Evolutionary conservation across 73 alveolate genomes (phyloP).

Genomic region (Paramecium tetraurelia): DNA sequence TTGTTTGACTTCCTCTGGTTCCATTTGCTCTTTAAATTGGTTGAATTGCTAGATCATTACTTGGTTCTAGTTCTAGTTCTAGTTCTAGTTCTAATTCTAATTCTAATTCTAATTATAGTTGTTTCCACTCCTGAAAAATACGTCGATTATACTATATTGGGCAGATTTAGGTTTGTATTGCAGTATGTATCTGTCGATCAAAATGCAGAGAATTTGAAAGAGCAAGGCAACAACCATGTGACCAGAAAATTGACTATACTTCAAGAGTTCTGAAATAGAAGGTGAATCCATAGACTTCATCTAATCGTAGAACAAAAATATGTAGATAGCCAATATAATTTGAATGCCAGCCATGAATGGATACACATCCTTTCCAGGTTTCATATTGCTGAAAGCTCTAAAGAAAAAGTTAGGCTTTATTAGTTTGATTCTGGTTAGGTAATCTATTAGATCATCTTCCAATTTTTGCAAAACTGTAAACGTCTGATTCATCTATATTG

Average conservation of each 20-base stretch:
- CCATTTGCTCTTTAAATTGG: background rate
- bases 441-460: conserved; percentile 6
- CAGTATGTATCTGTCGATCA: conserved; percentile 70
- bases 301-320: conserved; percentile 83
- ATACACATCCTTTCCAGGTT: conserved; percentile 95
- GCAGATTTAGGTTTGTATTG: background rate
- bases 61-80: background rate
- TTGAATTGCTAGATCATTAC: background rate
- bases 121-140: background rate
- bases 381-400: conserved; percentile 51
- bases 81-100: background rate
- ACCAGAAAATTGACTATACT: conserved; percentile 70
- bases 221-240: conserved; percentile 75
- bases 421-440: background rate
- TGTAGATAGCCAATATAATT: conserved; percentile 73
- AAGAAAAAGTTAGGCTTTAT: background rate
- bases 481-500: conserved; percentile 1
- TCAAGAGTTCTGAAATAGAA: conserved; percentile 58
- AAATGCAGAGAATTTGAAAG: conserved; percentile 64
- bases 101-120: background rate
- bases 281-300: conserved; percentile 85
- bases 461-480: background rate
- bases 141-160: background rate
- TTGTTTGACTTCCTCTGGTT: background rate
- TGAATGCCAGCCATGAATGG: conserved; percentile 72